Evolutionary conservation across 75 land plant genomes (phyloP).

Genomic region (Cryptomeria japonica): DNA sequence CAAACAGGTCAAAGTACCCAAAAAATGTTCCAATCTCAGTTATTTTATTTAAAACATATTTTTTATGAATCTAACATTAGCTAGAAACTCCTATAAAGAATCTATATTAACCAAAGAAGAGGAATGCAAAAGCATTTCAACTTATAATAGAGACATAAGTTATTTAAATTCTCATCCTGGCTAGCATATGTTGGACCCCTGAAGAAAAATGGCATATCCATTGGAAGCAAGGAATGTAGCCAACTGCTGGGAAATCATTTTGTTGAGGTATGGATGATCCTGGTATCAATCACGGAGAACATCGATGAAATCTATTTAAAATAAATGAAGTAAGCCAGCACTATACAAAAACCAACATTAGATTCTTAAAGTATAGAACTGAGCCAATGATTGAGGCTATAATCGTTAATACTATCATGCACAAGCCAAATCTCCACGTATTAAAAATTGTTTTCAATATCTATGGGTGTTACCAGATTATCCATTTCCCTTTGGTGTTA

Average conservation of each 20-base stretch:
- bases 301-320: background rate
- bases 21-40: background rate
- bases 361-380: background rate
- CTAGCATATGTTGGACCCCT: background rate
- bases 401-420: background rate
- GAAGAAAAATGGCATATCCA: background rate
- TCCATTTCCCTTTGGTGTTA: background rate
- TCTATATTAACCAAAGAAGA: background rate
- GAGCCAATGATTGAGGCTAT: background rate
- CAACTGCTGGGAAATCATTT: background rate
- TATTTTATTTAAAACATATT: background rate
- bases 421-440: background rate
- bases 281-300: background rate
- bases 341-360: background rate
- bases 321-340: background rate
- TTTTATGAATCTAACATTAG: background rate
- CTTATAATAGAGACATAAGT: background rate
- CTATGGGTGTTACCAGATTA: background rate
- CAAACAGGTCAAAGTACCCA: background rate
- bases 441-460: background rate
- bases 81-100: background rate
- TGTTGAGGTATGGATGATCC: background rate
- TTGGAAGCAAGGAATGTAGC: conserved; percentile 2
- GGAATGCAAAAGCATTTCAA: background rate
- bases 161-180: background rate